Conservation (phyloP, 1,139 yeast species). For the Meyerozyma sp. region DNA sequence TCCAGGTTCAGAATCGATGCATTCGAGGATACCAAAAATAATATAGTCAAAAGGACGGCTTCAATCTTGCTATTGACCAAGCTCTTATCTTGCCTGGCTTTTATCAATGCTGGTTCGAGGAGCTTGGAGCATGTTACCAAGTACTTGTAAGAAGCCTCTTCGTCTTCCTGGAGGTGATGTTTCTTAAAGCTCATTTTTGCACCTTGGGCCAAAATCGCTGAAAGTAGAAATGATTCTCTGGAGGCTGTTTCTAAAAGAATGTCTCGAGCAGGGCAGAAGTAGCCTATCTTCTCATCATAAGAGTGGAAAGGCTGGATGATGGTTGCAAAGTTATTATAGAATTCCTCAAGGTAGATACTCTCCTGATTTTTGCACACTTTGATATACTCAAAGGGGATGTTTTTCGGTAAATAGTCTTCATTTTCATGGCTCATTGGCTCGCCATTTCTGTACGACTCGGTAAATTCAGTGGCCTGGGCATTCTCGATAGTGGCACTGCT, state of each 20-base stretch:
- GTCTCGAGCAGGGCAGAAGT: conserved; percentile 61
- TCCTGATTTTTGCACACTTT: conserved; percentile 35
- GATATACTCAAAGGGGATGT: conserved; percentile 32
- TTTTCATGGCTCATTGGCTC: conserved; percentile 1
- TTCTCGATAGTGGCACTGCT: conserved; percentile 2
- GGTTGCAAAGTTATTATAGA: conserved; percentile 54
- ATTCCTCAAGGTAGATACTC: conserved; percentile 46
- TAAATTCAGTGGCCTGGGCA: background rate
- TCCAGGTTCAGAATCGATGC: conserved; percentile 14
- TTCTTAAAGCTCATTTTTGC: conserved; percentile 50
- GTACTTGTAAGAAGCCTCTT: conserved; percentile 59
- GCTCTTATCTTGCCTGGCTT: conserved; percentile 15
- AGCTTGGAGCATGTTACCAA: conserved; percentile 56
- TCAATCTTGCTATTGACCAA: conserved; percentile 10
- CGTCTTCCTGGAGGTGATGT: conserved; percentile 48
- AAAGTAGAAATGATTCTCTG: conserved; percentile 54
- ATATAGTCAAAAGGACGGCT: conserved; percentile 14
- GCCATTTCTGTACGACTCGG: background rate
- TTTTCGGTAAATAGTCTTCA: conserved; percentile 4
- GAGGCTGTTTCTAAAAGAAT: conserved; percentile 56
- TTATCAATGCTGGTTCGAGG: conserved; percentile 43
- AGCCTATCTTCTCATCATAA: conserved; percentile 27
- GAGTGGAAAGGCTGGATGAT: conserved; percentile 61
- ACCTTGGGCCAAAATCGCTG: conserved; percentile 74
- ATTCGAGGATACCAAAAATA: conserved; percentile 15